A percentile compares a stretch with the other conserved stretches of the same genome.
These are phyloP conservation scores for Sherardia arvensis DNA, from an alignment of 257 asterid genomes.

Conservation along the genomic window DNA sequence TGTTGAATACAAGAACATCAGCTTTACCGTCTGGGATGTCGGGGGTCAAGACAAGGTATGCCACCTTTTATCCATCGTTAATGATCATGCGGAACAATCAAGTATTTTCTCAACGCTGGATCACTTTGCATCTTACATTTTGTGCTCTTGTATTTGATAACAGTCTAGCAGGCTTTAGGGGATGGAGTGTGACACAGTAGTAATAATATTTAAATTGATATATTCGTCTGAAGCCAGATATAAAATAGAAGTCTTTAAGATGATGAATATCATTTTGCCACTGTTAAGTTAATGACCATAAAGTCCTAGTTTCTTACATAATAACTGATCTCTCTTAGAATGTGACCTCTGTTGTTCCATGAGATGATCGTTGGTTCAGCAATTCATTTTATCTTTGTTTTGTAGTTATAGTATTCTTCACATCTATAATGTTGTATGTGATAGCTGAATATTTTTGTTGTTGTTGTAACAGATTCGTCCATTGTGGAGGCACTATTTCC, in stretches of 20 bases:
- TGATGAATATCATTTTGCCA: background rate
- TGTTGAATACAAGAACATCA: conserved; percentile 30
- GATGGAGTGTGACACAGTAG: background rate
- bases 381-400: background rate
- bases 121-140: background rate
- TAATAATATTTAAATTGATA: background rate
- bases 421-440: background rate
- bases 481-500: conserved; percentile 42
- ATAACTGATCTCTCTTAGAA: no score
- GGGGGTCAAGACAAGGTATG: conserved; percentile 37
- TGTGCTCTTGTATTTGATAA: background rate
- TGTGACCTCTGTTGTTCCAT: background rate
- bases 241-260: background rate
- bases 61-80: background rate
- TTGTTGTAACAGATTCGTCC: conserved; percentile 29
- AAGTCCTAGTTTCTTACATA: background rate
- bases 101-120: background rate
- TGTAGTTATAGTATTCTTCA: background rate
- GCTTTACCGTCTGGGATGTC: conserved; percentile 38
- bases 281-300: background rate
- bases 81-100: background rate
- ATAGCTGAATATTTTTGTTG: background rate
- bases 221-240: no score
- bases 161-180: background rate
- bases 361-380: background rate